Base-by-base conservation (phyloP, 176 grass and related monocot genomes). In the Oryza glumipatula region DNA sequence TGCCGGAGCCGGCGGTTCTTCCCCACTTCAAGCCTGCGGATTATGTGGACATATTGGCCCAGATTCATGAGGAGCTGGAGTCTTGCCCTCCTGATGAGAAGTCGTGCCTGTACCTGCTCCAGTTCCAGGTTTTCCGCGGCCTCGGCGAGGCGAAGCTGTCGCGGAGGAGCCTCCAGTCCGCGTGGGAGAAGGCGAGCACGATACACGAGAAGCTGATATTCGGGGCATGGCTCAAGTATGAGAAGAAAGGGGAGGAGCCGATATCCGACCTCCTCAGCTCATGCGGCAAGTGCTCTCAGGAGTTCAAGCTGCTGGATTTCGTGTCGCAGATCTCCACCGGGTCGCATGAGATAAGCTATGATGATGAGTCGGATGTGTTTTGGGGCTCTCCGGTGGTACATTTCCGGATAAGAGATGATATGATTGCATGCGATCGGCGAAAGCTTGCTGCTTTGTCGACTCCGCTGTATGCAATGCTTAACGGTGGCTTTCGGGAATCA, bases 41-140 rank as follows among this genome's bases (percentile, higher is more conserved):
- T 73, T 96, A 99, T 73, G 97, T 99, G 0, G 90, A 89, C 45
- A 80, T 99, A 71, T 65, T 99, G 81, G 89, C 93, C 12, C 91
- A 88, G 85, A 96, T 99, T 70, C 97, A 99, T 9, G 97, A 99
- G 88, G 94, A 99, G 85, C 79, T 99, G 43, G 97, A 99, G 85
- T 86, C 73, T 16, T 99, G 97, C 86, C 73, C 79, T 39, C 88
- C 91, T 0, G 88, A 96, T 38, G 86, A 94, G 43, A 99, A 35
- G 82, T 89, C 92, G 0, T 91, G 80, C 35, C 89, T 99, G 28
- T 92, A 92, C 75, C 83, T 99, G 76, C 91, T 99, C 43, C 94
- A 99, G 32, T 99, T 92, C 70, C 94, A 96, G 86, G 88, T 99
- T 10, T 99, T 99, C 81, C 82, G 86, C 0, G 97, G 97, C 5